Evolutionary conservation across 2,329 filamentous ascomycete genomes (phyloP), one percentile per base, ranked within the genome.

Genomic region (Diaporthe nobilis): DNA sequence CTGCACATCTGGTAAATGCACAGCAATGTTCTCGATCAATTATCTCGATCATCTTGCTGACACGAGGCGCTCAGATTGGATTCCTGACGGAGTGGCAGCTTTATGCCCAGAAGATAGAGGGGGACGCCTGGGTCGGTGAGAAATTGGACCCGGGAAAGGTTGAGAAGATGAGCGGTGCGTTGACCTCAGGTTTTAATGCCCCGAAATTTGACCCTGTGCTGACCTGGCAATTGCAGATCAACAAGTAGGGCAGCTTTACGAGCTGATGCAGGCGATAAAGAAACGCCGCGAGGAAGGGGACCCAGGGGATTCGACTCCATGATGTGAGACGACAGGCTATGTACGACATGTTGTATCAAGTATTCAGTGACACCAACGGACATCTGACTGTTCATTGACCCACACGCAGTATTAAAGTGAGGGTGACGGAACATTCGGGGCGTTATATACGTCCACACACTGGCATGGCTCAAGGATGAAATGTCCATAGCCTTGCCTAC

Each of bases 41-140:
- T 25, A 53, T 13, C 42, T 37, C 10, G 28, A 53, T 3, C 8
- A 17, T 6, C 22, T 31, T 15, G 25, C 49, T 61, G 58, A 73
- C 53, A 47, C 4, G 17, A 13, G 8, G 2, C 4, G 20, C 70
- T 20, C 79, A 98, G 95, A 95, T 98, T 80, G 97, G 96, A 2
- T 99, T 99, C 84, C 88, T 99, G 79, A 96, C 94, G 0, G 96
- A 98, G 84, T 99, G 96, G 96, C 97, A 99, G 84, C 86, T 95
- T 71, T 99, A 98, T 82, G 96, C 95, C 2, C 96, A 99, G 83
- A 93, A 95, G 82, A 86, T 99, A 22, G 96, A 98, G 82, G 96
- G 96, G 0, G 93, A 98, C 72, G 84, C 89, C 0, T 98, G 97
- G 97, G 88, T 90, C 76, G 96, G 93, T 1, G 94, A 95, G 78